A percentile compares a stretch with the other conserved stretches of the same genome.
phyloP scores from a whole-genome alignment of 352 stramenopile species.

The Phytopythium kandeliae region DNA sequence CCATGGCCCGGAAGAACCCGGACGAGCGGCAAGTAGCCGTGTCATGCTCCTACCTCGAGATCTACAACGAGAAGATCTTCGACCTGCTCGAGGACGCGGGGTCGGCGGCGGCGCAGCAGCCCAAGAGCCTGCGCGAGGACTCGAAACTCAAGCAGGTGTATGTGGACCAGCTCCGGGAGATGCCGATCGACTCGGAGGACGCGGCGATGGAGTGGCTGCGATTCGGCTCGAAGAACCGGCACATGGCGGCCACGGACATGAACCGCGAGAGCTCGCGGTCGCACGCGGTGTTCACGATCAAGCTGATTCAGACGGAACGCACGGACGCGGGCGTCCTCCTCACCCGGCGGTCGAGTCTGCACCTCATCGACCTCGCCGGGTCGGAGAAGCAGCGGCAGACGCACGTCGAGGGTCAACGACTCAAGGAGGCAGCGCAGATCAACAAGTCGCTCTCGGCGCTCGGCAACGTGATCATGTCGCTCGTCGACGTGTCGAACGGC shows the following conservation, averaged over 20 bases:
- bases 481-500: conserved; percentile 81
- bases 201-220: conserved; percentile 76
- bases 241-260: conserved; percentile 96
- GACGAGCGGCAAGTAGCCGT: conserved; percentile 50
- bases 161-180: conserved; percentile 70
- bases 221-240: conserved; percentile 81
- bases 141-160: conserved; percentile 66
- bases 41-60: conserved; percentile 86
- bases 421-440: conserved; percentile 88
- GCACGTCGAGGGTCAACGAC: conserved; percentile 59
- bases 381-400: conserved; percentile 87
- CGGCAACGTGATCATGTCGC: conserved; percentile 87
- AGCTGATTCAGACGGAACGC: conserved; percentile 82
- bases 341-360: conserved; percentile 68
- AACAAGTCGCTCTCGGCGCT: conserved; percentile 87
- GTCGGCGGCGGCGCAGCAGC: conserved; percentile 32
- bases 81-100: conserved; percentile 71
- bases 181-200: conserved; percentile 48
- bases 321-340: conserved; percentile 50
- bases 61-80: conserved; percentile 90
- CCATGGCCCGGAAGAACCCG: conserved; percentile 28
- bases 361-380: conserved; percentile 85
- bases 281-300: conserved; percentile 97
- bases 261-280: conserved; percentile 95
- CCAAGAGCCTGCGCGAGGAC: conserved; percentile 75